These are phyloP conservation scores for Sugiyamaella lignohabitans DNA, from an alignment of 805 yeast genomes.

Conservation along the genomic window DNA sequence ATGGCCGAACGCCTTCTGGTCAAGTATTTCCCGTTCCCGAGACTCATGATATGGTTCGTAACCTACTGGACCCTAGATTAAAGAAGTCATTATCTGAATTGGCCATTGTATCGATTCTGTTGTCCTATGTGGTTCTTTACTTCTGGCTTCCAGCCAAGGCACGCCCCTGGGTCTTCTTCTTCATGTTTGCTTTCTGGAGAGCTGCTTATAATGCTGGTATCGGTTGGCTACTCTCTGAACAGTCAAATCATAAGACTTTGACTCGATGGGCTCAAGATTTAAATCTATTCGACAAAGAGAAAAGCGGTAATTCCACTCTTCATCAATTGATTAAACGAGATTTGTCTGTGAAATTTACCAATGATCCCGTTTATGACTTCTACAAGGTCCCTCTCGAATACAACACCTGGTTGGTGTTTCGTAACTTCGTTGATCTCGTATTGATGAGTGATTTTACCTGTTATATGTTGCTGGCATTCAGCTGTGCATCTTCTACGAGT, in stretches of 20 bases:
- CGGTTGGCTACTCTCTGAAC: slow-evolving; percentile 59
- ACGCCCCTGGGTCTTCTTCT: slow-evolving; percentile 40
- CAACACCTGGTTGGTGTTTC: slow-evolving; percentile 74
- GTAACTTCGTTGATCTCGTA: slow-evolving; percentile 73
- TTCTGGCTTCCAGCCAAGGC: slow-evolving; percentile 22
- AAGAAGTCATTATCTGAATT: slow-evolving; percentile 61
- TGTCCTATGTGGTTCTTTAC: slow-evolving; percentile 30
- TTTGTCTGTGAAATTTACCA: slow-evolving; percentile 41
- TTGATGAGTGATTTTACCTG: slow-evolving; percentile 80
- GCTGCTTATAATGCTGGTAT: slow-evolving; percentile 72
- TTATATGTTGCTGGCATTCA: slow-evolving; percentile 55
- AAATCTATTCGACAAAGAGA: slow-evolving; percentile 39
- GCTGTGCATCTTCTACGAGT: slow-evolving; percentile 35
- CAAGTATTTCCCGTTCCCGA: slow-evolving; percentile 40
- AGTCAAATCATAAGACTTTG: slow-evolving; percentile 51
- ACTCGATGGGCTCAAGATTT: slow-evolving; percentile 45
- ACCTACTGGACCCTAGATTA: slow-evolving; percentile 69
- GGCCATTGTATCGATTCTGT: slow-evolving; percentile 45
- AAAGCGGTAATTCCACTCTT: slow-evolving; percentile 19
- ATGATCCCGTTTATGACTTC: slow-evolving; percentile 31
- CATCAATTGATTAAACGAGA: slow-evolving; percentile 43
- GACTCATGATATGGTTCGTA: slow-evolving; percentile 79
- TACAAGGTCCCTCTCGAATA: slow-evolving; percentile 57
- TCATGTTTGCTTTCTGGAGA: slow-evolving; percentile 67
- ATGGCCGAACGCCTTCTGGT: slow-evolving; percentile 31